Evolutionary conservation across 306 rosid genomes (phyloP).

Genomic region (Oxytropis ochrocephala): DNA sequence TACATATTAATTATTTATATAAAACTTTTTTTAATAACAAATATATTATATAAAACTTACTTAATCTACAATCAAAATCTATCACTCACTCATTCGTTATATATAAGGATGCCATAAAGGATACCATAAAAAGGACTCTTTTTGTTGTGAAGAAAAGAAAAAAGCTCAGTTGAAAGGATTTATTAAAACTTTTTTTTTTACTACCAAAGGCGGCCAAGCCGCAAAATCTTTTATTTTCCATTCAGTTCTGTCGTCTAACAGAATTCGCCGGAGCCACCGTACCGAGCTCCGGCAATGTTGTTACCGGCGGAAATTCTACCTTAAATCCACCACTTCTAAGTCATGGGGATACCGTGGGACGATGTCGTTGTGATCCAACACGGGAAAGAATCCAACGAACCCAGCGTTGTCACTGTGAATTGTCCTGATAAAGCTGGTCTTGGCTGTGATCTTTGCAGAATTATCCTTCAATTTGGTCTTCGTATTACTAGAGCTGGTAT

Average conservation of each 20-base stretch:
- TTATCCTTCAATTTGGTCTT: slow-evolving; percentile 67
- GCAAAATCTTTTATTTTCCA: too few relatives aligned
- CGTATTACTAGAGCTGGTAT: slow-evolving; percentile 60
- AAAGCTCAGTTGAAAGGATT: too few relatives aligned
- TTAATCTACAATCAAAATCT: too few relatives aligned
- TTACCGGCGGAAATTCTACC: neutral
- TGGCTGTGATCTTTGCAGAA: slow-evolving; percentile 73
- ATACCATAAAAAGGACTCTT: too few relatives aligned
- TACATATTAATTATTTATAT: too few relatives aligned
- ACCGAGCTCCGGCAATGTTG: slow-evolving; percentile 31
- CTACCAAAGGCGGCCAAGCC: too few relatives aligned
- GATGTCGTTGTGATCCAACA: slow-evolving; percentile 56
- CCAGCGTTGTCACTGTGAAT: slow-evolving; percentile 57
- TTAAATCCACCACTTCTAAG: neutral
- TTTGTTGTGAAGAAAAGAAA: too few relatives aligned
- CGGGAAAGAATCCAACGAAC: slow-evolving; percentile 34
- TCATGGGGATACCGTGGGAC: slow-evolving; percentile 64
- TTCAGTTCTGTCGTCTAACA: neutral
- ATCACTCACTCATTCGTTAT: too few relatives aligned
- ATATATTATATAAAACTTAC: too few relatives aligned
- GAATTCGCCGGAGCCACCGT: slow-evolving; percentile 20
- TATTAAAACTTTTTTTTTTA: too few relatives aligned
- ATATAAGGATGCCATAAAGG: too few relatives aligned
- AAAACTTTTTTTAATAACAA: too few relatives aligned
- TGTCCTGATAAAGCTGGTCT: slow-evolving; percentile 88